A percentile compares a stretch with the other conserved stretches of the same genome.
These are phyloP conservation scores for Cylindrodendrum hubeiense DNA, from an alignment of 2,329 filamentous ascomycete species.

Conservation along the genomic window DNA sequence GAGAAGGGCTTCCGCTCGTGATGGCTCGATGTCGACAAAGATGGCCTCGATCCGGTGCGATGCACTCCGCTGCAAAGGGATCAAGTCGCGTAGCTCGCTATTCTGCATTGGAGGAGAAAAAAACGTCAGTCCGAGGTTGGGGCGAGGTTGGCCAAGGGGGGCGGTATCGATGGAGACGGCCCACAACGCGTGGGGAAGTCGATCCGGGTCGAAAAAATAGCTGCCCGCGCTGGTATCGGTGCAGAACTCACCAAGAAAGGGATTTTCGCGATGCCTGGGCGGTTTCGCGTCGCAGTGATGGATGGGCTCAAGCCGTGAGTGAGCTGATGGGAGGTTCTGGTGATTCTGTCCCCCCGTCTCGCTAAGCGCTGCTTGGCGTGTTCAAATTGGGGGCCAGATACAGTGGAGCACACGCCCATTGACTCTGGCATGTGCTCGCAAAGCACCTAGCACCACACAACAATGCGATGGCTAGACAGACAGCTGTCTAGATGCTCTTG, in stretches of 20 bases:
- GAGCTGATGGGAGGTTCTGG: constrained; percentile 47
- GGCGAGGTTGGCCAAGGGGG: constrained; percentile 9
- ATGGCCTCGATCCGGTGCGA: constrained; percentile 21
- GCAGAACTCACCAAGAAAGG: constrained; percentile 42
- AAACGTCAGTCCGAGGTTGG: constrained; percentile 25
- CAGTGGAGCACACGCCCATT: constrained; percentile 48
- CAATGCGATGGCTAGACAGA: constrained; percentile 19
- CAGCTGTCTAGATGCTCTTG: constrained; percentile 12
- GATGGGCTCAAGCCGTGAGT: constrained; percentile 41
- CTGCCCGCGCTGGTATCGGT: background rate
- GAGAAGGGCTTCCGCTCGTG: constrained; percentile 12
- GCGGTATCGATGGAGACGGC: constrained; percentile 14
- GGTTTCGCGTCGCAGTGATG: constrained; percentile 39
- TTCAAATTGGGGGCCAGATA: constrained; percentile 46
- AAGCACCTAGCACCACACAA: constrained; percentile 37
- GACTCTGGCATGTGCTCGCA: constrained; percentile 46
- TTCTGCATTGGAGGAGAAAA: constrained; percentile 18
- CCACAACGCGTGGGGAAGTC: constrained; percentile 9
- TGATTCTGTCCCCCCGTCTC: constrained; percentile 42
- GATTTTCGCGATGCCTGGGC: constrained; percentile 42
- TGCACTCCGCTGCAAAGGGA: constrained; percentile 10
- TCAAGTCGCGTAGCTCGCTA: constrained; percentile 22
- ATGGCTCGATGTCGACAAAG: constrained; percentile 12
- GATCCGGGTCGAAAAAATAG: constrained; percentile 9
- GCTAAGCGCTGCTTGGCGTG: constrained; percentile 51